Conservation (phyloP, 768 basidiomycete genomes). For the Sistotremastrum suecicum region DNA sequence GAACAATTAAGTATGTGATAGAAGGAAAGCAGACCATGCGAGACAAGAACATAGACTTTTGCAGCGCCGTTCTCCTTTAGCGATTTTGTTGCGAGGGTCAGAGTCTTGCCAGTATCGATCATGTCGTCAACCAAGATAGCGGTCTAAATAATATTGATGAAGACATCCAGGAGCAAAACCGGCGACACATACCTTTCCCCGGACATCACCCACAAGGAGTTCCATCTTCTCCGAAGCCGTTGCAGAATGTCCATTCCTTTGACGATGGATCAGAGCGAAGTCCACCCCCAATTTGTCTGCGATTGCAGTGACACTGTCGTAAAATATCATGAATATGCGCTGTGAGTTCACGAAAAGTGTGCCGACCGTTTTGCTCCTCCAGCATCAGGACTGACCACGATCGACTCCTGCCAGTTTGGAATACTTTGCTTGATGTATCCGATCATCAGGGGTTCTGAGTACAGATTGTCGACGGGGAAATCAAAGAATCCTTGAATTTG, state of each 20-base stretch:
- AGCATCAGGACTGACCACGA: constrained; percentile 94
- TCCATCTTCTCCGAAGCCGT: constrained; percentile 75
- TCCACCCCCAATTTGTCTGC: constrained; percentile 93
- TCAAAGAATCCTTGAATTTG: constrained; percentile 99
- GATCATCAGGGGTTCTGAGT: constrained; percentile 91
- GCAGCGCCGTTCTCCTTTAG: constrained; percentile 82
- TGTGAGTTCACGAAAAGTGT: constrained; percentile 1
- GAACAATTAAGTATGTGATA: constrained; percentile 11
- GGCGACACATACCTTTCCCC: constrained; percentile 50
- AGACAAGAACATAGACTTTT: constrained; percentile 75
- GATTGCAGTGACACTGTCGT: constrained; percentile 70
- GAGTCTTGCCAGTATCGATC: constrained; percentile 92
- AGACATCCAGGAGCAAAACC: neutral
- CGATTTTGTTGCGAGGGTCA: constrained; percentile 72
- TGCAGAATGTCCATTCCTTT: constrained; percentile 55
- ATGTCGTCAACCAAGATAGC: constrained; percentile 97
- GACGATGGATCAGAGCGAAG: constrained; percentile 90
- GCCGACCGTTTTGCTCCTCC: constrained; percentile 95
- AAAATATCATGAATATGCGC: neutral
- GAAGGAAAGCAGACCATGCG: constrained; percentile 52
- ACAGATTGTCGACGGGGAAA: constrained; percentile 95
- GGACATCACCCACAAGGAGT: constrained; percentile 87
- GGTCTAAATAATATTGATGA: constrained; percentile 30
- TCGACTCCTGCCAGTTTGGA: constrained; percentile 70
- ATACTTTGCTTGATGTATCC: constrained; percentile 83